Base-by-base conservation (phyloP, 345 rosid genomes). In the Salix purpurea region DNA sequence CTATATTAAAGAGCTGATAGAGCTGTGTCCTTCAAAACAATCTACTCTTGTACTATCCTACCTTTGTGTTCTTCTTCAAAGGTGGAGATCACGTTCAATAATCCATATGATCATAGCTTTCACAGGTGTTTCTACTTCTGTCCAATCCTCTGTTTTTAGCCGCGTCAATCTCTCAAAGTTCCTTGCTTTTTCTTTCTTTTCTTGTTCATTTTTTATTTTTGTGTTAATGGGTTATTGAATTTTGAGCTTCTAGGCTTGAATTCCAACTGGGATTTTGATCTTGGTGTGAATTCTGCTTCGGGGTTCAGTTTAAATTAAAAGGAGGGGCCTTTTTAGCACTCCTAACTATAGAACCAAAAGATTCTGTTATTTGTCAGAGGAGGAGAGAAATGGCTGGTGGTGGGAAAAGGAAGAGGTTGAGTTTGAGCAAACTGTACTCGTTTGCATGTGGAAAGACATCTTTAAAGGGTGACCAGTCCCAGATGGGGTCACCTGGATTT, bases 401-500 rank as follows among this genome's bases (percentile, higher is more conserved):
- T 66, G 86, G 89, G 7, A 79, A 85, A 72, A 86, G 84, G 65
- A 88, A 80, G 68, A 90, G 77, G 80, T 65, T 95, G 79, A 84
- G 75, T 54, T 75, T 91, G 11, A 95, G 97, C 85, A 95, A 87
- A 85, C 87, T 95, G 80, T 92, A 90, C 52, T 84, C 97, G 32
- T 88, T 84, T 83, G 80, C 83, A 67, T 88, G 97, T 56, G 86
- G 89, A 4, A 86, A 77, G 76, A 75, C 91, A 50, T 86, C 89
- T 30, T 87, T 89, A 67, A 66, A 86, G 73, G 91, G 90, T 67
- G 99, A 90, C 76, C 92, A 88, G 76, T 84, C 94, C 7, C 95
- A 85, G 79, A 89, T 95, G 66, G 97, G 97, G 61, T 82, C 90
- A 65, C 92, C 94, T 21, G 97, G 99, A 52, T 95, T 85, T 77